Evolutionary conservation across 2,329 filamentous ascomycete genomes (phyloP), one percentile per base, ranked within the genome.

Genomic region (Elsinoe australis): DNA sequence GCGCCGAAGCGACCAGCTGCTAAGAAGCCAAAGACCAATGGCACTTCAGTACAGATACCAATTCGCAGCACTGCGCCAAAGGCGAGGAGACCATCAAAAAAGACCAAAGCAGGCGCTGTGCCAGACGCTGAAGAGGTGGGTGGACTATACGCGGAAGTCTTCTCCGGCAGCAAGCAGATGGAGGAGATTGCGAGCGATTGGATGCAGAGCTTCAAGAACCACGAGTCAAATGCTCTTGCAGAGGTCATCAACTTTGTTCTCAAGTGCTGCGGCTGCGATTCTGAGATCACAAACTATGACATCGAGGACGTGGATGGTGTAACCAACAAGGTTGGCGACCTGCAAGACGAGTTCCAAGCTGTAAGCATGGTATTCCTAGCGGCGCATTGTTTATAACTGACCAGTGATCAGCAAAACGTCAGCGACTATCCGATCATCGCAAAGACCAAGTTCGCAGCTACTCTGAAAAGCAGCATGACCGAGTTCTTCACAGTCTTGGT

Each of bases 341-440:
- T 98, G n/a, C 87, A 95, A 65, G 82, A 85, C 53, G 80, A 89
- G 53, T 94, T 89, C 61, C 83, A 92, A 64, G 80, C 85, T 62
- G 84, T 87, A 64, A 59, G 75, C 65, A 49, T 47, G 46, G 17
- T 47, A 41, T 35, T 51, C 55, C 5, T 7, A 33, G 49, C 45
- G 3, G 10, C 21, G 45, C 44, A 32, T 31, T 18, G 14, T 47
- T 51, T 45, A 53, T 12, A 15, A 15, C 36, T 38, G 29, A 34
- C 24, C 21, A 50, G 39, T 39, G 53, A 42, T 4, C 52, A 82
- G 71, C 77, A 84, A 74, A 80, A 85, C 62, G 83, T 90, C 42
- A 83, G 85, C 24, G 92, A 96, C 41, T 98, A 98, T 60, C 92
- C 92, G 31, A 76, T 98, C 35, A 85, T 94, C 51, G 85, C 87